Percentiles rank a stretch among this genome's conserved stretches.
These are phyloP conservation scores for Pseudogymnoascus sp. DNA, from an alignment of 2,329 filamentous ascomycete species.

Conservation along the genomic window DNA sequence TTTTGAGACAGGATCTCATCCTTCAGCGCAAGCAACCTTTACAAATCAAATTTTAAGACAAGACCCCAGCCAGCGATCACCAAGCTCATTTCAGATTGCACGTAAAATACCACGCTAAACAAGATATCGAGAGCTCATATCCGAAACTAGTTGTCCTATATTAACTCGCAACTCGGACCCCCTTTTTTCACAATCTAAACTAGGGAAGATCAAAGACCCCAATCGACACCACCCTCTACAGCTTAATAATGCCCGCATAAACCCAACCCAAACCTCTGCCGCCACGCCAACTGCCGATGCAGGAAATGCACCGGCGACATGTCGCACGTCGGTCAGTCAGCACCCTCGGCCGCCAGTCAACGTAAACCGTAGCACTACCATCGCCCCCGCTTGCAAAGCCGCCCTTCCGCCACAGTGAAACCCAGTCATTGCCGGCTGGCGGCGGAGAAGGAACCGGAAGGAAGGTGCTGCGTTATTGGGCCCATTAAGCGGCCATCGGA, in stretches of 20 bases:
- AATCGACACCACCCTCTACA: background rate
- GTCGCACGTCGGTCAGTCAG: background rate
- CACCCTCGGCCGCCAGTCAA: background rate
- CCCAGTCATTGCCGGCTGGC: background rate
- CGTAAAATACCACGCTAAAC: background rate
- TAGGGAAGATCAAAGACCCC: background rate
- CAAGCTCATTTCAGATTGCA: background rate
- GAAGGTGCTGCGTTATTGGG: background rate
- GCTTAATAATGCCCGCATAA: background rate
- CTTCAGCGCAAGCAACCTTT: background rate
- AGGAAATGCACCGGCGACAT: background rate
- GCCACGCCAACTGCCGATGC: background rate
- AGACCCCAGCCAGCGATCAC: background rate
- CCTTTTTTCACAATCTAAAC: background rate
- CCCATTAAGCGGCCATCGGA: background rate
- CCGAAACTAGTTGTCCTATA: background rate
- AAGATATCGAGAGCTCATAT: background rate
- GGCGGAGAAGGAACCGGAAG: background rate
- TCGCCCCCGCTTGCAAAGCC: background rate
- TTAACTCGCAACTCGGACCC: background rate
- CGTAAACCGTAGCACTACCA: background rate
- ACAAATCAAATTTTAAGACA: conserved; percentile 7
- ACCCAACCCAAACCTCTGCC: background rate
- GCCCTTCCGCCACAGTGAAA: background rate
- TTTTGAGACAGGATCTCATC: background rate